A percentile compares a stretch with the other conserved stretches of the same genome.
Conservation (phyloP, 1,284 basidiomycete genomes). For the Filobasidium uniguttulatum region DNA sequence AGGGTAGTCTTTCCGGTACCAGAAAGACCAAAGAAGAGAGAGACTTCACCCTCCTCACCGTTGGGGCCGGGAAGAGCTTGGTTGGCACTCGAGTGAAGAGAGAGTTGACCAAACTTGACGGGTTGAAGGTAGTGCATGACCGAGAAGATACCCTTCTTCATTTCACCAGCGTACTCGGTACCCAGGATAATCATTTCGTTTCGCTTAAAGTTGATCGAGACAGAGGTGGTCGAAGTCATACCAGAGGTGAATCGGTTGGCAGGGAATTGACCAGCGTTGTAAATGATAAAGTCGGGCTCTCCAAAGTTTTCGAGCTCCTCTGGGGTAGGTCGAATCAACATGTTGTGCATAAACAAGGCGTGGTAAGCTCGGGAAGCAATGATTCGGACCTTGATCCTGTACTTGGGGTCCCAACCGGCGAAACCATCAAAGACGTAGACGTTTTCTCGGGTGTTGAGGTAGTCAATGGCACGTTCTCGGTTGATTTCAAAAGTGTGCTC, state of each 20-base stretch:
- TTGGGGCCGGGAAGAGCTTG: slow-evolving; percentile 41
- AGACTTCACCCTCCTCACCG: slow-evolving; percentile 80
- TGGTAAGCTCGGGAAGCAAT: slow-evolving; percentile 98
- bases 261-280: slow-evolving; percentile 99
- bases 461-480: slow-evolving; percentile 98
- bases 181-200: slow-evolving; percentile 99
- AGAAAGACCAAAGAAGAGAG: slow-evolving; percentile 97
- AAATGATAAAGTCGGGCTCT: slow-evolving; percentile 99
- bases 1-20: slow-evolving; percentile 98
- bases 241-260: slow-evolving; percentile 99
- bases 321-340: slow-evolving; percentile 95
- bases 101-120: slow-evolving; percentile 95
- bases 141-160: slow-evolving; percentile 99
- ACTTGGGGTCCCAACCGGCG: slow-evolving; percentile 87
- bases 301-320: slow-evolving; percentile 92
- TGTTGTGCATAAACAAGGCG: slow-evolving; percentile 99
- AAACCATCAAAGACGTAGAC: slow-evolving; percentile 98
- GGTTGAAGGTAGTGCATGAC: slow-evolving; percentile 99
- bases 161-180: slow-evolving; percentile 98
- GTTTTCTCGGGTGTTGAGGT: slow-evolving; percentile 95
- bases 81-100: slow-evolving; percentile 98
- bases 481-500: slow-evolving; percentile 97
- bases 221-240: slow-evolving; percentile 97
- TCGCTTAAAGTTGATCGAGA: slow-evolving; percentile 99
- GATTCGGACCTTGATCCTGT: slow-evolving; percentile 99